Evolutionary conservation across 1,139 yeast species (phyloP), one percentile per base, ranked within the genome.

Genomic region (Suhomyces bokatorum): DNA sequence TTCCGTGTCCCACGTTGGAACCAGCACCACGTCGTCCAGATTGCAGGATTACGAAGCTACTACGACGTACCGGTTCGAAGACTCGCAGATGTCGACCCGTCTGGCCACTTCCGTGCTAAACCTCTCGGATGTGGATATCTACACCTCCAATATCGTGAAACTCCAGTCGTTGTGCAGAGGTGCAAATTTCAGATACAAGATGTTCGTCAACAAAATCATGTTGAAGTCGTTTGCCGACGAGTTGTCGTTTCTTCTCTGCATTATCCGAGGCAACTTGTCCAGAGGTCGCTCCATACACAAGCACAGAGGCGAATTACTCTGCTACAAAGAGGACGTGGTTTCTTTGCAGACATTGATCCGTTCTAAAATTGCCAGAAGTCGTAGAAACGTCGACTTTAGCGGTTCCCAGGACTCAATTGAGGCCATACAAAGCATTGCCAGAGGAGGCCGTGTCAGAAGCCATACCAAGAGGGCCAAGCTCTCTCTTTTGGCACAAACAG

Each of bases 91-190:
- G 6, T 28, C 32, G 9, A 20, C 12, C 8, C 45, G 24, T 28
- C 10, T 29, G 6, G 38, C 37, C 16, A 28, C 35, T 12, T 15
- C 35, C 6, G n/a, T 11, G 5, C 22, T 34, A 6, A 16, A 20
- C n/a, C 32, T 37, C 11, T 30, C 45, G 5, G 40, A 31, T 11
- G 29, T 45, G 13, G 48, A 42, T 10, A 15, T 12, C 6, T 57
- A 66, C 39, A 40, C 56, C 2, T 22, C 51, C 5, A 59, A 69
- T 43, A 58, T 73, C 35, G 58, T 73, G 57, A 64, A 67, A 46
- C 67, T 85, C 27, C 93, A 86, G 59, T 76, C 89, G 0, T 64
- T 82, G 27, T 75, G 85, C 8, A 70, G 87, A 53, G 93, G 91
- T 24, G 83, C 87, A 1, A 71, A 79, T 43, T 67, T 80, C 49